Base-by-base conservation (phyloP, 2,329 filamentous ascomycete genomes). In the Aaosphaeria arxii region DNA sequence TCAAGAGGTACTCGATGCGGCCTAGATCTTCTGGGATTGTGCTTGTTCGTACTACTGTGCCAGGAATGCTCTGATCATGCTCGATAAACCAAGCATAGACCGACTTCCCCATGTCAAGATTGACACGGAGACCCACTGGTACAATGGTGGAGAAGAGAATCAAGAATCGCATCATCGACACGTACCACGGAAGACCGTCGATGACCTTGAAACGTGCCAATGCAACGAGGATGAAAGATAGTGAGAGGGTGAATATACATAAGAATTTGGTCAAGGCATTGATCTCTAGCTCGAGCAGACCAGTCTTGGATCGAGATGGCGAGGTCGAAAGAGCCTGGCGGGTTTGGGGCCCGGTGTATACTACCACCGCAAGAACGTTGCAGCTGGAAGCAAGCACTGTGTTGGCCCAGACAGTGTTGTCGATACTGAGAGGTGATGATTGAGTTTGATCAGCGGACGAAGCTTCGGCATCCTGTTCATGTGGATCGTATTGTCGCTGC, bases 81-180 rank as follows among this genome's bases (percentile, higher is more conserved):
- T 99, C 91, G 49, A 99, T 99, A 64, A 96, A 96, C 74, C 87
- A 89, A 6, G 91, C 95, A 71, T 96, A 99, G 2, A 94, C 90
- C 47, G 89, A 92, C 72, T 99, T 99, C 36, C 92, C 95, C 82
- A 99, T 87, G 65, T 99, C 94, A 13, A 99, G 78, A 66, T 99
- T 99, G 58, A 99, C 94, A 44, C 94, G 87, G 57, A 99, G 77
- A 72, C 91, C 95, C 70, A 99, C 96, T 1, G 94, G 94, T 29
- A 99, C 95, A 62, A 99, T 99, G 0, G 92, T 97, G n/a, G 92
- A 97, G 76, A 99, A 99, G 1, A 99, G 78, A 51, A 99, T 95
- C 54, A 99, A 75, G 67, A 97, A 99, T n/a, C 92, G 86, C 85
- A 96, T 94, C 61, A 97, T 95, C 55, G 95, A 92, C 57, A 97